Base-by-base conservation (phyloP, 2,329 filamentous ascomycete genomes). In the Venturiaceae sp. region DNA sequence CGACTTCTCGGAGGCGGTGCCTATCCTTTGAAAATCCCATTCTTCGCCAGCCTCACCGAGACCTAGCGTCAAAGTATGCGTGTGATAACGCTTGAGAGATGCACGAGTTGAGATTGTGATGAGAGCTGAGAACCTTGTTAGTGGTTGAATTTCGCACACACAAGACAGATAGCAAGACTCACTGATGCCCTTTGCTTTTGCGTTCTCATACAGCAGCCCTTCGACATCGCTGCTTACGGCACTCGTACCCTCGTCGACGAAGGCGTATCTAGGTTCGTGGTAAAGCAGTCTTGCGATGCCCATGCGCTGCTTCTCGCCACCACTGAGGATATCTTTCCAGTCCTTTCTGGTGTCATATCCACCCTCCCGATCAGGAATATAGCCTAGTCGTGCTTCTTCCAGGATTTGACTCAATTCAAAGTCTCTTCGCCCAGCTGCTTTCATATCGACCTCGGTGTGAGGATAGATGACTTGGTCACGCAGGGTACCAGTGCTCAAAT, bases 381-480 rank as follows among this genome's bases (percentile, higher is more conserved):
- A 97, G 3, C 91, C 92, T 0, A 99, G 80, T 59, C 84, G 84
- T 0, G 92, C 92, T 55, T 89, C 87, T 59, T 96, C 89, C 3
- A 99, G 80, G 2, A 95, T 83, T 28, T 79, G 79, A 68, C 86
- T 83, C 21, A 99, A 80, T 63, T 95, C 88, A 33, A 83, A 78
- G 69, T 99, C 94, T 2, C 82, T 83, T 65, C 86, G 85, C 16
- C 87, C 84, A 62, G 87, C 86, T 60, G 89, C 85, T 32, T 84
- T 86, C 94, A 99, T 97, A 66, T 99, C 94, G 44, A 92, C 77
- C 69, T 95, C 92, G 6, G 90, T 92, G 66, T 99, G 91, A 0
- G 94, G 94, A 66, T 99, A 99, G 68, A 97, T 96, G 66, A 99
- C 90, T 74, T 99, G 95, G 67, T 99, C 95, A 28, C 94, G 87